Base-by-base conservation (phyloP, 2,329 filamentous ascomycete species). In the Fusarium albosuccineum region DNA sequence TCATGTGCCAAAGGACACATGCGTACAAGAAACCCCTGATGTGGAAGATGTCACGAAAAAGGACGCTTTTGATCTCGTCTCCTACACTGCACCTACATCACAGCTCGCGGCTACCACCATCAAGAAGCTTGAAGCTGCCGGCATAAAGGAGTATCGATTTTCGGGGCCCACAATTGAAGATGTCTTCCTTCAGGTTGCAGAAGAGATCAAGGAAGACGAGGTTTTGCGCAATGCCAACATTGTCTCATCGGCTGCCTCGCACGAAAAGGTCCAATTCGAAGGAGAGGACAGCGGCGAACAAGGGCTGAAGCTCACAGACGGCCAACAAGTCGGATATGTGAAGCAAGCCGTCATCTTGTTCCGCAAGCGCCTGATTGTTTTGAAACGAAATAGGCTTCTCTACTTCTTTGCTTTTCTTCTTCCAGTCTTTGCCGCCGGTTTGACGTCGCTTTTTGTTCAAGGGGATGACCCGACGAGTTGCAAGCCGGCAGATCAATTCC, bases 81-180 rank as follows among this genome's bases (percentile, higher is more conserved):
- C 90, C 22, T 97, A 94, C 73, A 85, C 89, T 45, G 88, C 94
- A 1, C 82, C 88, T 0, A 86, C 90, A 8, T 96, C 93, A 1
- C 81, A 83, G 16, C 83, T 91, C 45, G 92, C 93, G 0, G 91
- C 92, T 0, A 79, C 85, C 5, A 90, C 95, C 45, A 91, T 97
- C 65, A 84, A 86, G 48, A 78, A 84, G 9, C 82, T 97, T 1
- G 91, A 97, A 75, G 79, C 82, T 1, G 81, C 84, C 2, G 88
- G 88, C 0, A 85, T 97, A 40, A 83, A 84, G 14, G 91, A 97
- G 60, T 97, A 97, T 76, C 90, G 94, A 60, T 92, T 97, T 68
- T 92, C 91, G 14, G 93, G 93, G 0, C 95, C 94, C 1, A 97
- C 93, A 0, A 94, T 97, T 40, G 95, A 97, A 76, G 94, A 97